Evolutionary conservation across 2,329 filamentous ascomycete species (phyloP), one percentile per base, ranked within the genome.

Genomic region (Fusarium pininemorale): DNA sequence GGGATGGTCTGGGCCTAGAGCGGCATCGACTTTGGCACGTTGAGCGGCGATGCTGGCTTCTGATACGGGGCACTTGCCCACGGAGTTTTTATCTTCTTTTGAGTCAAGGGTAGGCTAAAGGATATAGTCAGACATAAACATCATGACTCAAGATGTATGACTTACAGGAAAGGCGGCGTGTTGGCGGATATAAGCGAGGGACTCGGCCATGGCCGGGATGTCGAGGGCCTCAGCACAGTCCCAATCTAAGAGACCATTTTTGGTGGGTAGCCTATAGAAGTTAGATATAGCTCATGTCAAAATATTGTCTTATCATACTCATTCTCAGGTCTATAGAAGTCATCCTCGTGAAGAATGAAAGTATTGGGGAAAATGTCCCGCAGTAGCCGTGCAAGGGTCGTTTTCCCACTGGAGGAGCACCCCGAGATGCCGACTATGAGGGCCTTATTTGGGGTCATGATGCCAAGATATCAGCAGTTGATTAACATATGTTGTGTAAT

Each of bases 401-500:
- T 98, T 85, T 99, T 99, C 69, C 96, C 96, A 77, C 93, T 96
- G 7, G 93, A 97, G 4, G 96, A 98, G 73, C 93, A 94, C 63
- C 96, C 96, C 44, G 94, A 97, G 66, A 98, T 91, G 68, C 91
- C 94, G 62, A 98, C 85, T 48, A 98, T 85, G 69, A 96, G 81
- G 42, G 88, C 87, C 57, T 84, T 87, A 26, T 76, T 80, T n/a
- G 80, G 74, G 7, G 66, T 68, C 82, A 85, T 85, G 13, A 39
- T 74, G 53, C 20, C 42, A 30, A 54, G 63, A 38, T 24, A 45
- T 44, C 16, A 38, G 22, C 45, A 32, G 8, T 53, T 18, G 35
- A 5, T 18, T n/a, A 14, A 28, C 24, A 47, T 47, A 37, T 32
- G 16, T 28, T 32, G 44, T 62, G 39, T 26, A 26, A 47, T 35